Conservation (phyloP, 2,329 filamentous ascomycete genomes). For the Pyricularia sp. region DNA sequence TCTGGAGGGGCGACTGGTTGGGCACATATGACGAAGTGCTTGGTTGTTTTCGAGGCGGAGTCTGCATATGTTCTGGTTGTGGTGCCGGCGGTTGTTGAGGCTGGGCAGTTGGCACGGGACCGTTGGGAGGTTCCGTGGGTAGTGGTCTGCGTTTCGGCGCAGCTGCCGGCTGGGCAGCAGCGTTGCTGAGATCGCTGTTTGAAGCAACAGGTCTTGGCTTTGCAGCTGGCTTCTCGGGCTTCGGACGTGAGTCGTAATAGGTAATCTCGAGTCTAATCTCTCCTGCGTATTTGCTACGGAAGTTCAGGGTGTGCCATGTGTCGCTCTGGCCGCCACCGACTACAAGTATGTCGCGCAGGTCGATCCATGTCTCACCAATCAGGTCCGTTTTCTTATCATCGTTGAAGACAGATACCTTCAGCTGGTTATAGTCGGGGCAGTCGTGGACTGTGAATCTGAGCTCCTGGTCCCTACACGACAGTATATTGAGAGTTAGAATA, state of each 20-base stretch:
- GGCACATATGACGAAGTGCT: conserved; percentile 30
- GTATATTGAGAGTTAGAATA: too few species aligned
- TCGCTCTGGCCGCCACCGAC: conserved; percentile 87
- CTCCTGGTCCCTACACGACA: conserved; percentile 72
- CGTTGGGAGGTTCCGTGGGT: conserved; percentile 61
- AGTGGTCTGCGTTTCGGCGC: conserved; percentile 70
- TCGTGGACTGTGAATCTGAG: conserved; percentile 93
- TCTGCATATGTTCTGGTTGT: conserved; percentile 28
- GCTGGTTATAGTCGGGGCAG: conserved; percentile 86
- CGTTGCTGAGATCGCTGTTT: conserved; percentile 17
- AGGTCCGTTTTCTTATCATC: conserved; percentile 97
- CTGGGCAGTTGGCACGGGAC: conserved; percentile 29
- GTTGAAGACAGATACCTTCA: conserved; percentile 94
- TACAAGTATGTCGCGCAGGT: conserved; percentile 67
- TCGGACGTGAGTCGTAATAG: conserved; percentile 82
- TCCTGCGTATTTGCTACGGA: conserved; percentile 87
- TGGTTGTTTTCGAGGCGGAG: conserved; percentile 27
- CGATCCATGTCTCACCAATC: conserved; percentile 88
- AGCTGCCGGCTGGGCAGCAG: conserved; percentile 15
- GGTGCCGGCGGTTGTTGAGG: not conserved
- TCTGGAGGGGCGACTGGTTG: conserved; percentile 39
- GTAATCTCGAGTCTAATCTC: conserved; percentile 92
- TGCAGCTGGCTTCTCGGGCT: conserved; percentile 55
- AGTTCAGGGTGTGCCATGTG: conserved; percentile 78
- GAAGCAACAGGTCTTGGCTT: conserved; percentile 34